Evolutionary conservation across 148 eudicot species (phyloP).

Genomic region (Cornus kousa): DNA sequence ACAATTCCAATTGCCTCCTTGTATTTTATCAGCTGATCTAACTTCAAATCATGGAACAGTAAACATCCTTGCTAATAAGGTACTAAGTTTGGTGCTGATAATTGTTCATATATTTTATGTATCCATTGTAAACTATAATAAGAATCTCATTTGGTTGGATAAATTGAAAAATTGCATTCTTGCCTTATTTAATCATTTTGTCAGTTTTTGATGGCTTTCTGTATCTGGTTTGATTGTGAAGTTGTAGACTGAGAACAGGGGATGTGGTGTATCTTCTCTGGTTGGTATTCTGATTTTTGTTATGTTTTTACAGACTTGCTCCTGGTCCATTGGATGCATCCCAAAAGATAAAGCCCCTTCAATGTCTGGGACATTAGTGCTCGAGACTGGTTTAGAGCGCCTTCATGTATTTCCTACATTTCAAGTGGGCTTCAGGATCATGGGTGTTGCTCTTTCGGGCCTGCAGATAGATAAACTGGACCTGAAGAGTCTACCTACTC

Average conservation of each 20-base stretch:
- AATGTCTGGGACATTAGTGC: constrained; percentile 70
- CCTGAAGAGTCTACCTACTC: constrained; percentile 57
- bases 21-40: constrained; percentile 72
- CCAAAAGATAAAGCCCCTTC: constrained; percentile 92
- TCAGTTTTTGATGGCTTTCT: not conserved
- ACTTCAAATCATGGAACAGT: constrained; percentile 82
- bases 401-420: constrained; percentile 82
- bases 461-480: constrained; percentile 73
- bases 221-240: not conserved
- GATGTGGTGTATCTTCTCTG: not conserved
- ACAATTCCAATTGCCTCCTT: constrained; percentile 70
- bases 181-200: not conserved
- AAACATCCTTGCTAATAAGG: constrained; percentile 83
- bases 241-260: not conserved
- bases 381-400: constrained; percentile 68
- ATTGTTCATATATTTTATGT: not conserved
- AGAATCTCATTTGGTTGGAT: not conserved
- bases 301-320: constrained; percentile 57
- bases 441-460: constrained; percentile 92
- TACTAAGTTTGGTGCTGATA: constrained; percentile 18
- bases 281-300: not conserved
- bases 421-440: constrained; percentile 66
- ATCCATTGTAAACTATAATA: not conserved
- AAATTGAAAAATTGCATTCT: not conserved
- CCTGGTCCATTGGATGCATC: constrained; percentile 73